A percentile compares a stretch with the other conserved stretches of the same genome.
Conservation (phyloP, 306 rosid genomes). For the Inga leiocalycina region DNA sequence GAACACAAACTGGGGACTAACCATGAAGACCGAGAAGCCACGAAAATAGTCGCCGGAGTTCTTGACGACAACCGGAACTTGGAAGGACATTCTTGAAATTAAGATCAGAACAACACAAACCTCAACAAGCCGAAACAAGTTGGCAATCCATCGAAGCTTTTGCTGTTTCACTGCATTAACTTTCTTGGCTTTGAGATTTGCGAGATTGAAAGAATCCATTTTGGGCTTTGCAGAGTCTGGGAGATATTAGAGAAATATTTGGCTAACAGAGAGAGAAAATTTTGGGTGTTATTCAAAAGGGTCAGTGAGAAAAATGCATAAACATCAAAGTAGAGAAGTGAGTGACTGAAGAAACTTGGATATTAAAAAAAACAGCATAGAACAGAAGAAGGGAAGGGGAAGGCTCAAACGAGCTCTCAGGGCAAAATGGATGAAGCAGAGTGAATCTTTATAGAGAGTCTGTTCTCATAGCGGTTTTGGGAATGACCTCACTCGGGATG, state of each 20-base stretch:
- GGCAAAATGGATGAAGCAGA: background rate
- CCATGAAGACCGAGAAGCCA: constrained; percentile 46
- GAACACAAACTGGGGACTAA: constrained; percentile 70
- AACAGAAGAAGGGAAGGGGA: constrained; percentile 21
- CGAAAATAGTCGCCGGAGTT: constrained; percentile 61
- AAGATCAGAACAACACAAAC: constrained; percentile 57
- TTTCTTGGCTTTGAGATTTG: constrained; percentile 69
- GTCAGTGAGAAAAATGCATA: constrained; percentile 30
- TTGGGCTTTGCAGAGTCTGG: background rate
- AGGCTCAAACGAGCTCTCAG: constrained; percentile 16
- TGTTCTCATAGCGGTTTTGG: background rate
- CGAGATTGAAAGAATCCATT: constrained; percentile 69
- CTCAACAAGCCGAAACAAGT: constrained; percentile 59
- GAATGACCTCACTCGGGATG: background rate
- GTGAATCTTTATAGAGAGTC: background rate
- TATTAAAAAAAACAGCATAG: constrained; percentile 55
- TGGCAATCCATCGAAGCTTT: constrained; percentile 53
- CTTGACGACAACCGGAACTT: constrained; percentile 59
- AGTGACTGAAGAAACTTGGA: constrained; percentile 40
- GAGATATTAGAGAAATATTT: background rate
- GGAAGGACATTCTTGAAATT: constrained; percentile 58
- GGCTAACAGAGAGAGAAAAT: background rate
- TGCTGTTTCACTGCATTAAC: constrained; percentile 57
- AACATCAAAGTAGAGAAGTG: constrained; percentile 34
- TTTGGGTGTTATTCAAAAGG: constrained; percentile 45